Evolutionary conservation across 1,284 basidiomycete genomes (phyloP).

Genomic region (Rhizopogon parksii): DNA sequence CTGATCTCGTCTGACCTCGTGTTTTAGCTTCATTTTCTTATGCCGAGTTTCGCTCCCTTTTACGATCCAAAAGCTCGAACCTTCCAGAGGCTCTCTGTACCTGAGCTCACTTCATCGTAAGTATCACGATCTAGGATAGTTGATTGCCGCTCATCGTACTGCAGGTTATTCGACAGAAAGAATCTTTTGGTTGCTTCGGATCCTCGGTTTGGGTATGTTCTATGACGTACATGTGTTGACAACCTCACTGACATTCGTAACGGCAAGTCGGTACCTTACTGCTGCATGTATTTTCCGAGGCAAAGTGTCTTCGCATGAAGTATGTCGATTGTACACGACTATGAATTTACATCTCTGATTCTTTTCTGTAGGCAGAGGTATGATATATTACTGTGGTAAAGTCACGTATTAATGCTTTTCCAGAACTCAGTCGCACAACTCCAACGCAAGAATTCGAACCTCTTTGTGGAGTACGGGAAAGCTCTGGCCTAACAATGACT

Average conservation of each 20-base stretch:
- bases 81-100: constrained; percentile 57
- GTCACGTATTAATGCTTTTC: constrained; percentile 1
- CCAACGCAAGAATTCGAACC: constrained; percentile 64
- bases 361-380: constrained; percentile 31
- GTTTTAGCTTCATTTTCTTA: constrained; percentile 78
- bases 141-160: constrained; percentile 5
- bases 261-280: constrained; percentile 70
- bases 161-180: constrained; percentile 72
- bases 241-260: background rate
- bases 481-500: background rate
- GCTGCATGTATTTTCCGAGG: constrained; percentile 87
- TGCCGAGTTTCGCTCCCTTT: constrained; percentile 83
- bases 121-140: constrained; percentile 13
- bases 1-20: background rate
- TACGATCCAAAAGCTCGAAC: constrained; percentile 54
- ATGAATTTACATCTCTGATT: background rate
- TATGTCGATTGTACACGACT: constrained; percentile 32
- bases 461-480: constrained; percentile 68
- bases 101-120: constrained; percentile 66
- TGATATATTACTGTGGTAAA: background rate
- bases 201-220: constrained; percentile 65
- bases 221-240: constrained; percentile 1
- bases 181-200: constrained; percentile 84
- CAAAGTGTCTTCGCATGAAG: constrained; percentile 73
- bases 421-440: constrained; percentile 46